Base-by-base conservation (phyloP, 345 rosid species). In the Physaria fendleri region DNA sequence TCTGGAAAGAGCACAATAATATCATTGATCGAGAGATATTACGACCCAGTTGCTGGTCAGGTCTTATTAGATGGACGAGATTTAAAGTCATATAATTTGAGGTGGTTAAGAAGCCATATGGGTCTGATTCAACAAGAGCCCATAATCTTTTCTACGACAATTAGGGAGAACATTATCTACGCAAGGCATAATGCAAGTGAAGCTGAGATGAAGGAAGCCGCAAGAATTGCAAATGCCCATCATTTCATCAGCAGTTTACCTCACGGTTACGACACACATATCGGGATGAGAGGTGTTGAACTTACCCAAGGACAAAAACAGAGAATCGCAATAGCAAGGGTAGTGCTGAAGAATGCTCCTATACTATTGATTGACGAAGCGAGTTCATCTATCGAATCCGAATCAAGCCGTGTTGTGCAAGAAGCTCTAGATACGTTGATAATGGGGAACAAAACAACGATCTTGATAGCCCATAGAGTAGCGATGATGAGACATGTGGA, bases 401-500 rank as follows among this genome's bases (percentile, higher is more conserved):
- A 93, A 78, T 93, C 97, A 0, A 93, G 99, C 60, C 84, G 96
- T 53, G 99, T 93, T 56, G 95, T 93, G 63, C 99, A 93, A 71
- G 99, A 93, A 77, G 99, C 99, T 57, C 91, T 93, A 8, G 97
- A 93, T 66, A 93, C 96, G 0, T 78, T 93, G 69, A 81, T 90
- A 66, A 87, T 93, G 97, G 99, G 99, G 42, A 94, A 94, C 75
- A 94, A 94, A 77, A 94, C 99, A 27, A 87, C 99, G 56, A 83
- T 94, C 62, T 67, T 94, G 76, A 94, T 94, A 74, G 99, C 99
- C 53, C 99, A 90, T 62, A 84, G 99, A 73, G 90, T 86, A 9
- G 99, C 96, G 29, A 94, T 94, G 99, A 90, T 90, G 99, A 87
- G 96, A 74, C 95, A 87, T 49, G 99, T 94, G 43, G 99, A 94